Conservation (phyloP, 2,329 filamentous ascomycete species). For the Venturia carpophila region DNA sequence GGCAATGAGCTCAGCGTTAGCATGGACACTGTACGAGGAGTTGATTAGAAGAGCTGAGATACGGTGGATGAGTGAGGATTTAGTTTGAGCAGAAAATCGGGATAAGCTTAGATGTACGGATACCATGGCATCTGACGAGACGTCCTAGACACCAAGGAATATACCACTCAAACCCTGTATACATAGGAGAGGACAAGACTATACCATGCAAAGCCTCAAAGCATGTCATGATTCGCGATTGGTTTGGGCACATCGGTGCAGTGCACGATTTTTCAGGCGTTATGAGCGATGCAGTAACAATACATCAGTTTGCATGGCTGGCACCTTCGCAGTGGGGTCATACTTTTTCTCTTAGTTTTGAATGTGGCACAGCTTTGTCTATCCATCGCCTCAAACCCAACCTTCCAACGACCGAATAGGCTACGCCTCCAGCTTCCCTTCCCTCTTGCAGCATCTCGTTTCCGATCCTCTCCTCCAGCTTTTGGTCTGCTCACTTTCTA, state of each 20-base stretch:
- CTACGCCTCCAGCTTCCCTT: no score
- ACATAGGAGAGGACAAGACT: not conserved
- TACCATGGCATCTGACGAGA: not conserved
- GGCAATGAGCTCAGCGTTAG: slow-evolving; percentile 85
- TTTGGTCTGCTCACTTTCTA: no score
- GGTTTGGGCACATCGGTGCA: not conserved
- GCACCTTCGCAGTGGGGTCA: not conserved
- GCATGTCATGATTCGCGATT: not conserved
- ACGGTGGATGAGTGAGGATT: slow-evolving; percentile 23
- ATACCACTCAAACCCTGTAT: slow-evolving; percentile 8
- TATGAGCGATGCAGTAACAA: not conserved
- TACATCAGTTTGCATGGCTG: not conserved
- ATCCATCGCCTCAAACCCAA: no score
- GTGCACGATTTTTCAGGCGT: not conserved
- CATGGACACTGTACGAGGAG: slow-evolving; percentile 97
- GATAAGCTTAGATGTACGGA: not conserved
- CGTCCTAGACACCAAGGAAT: not conserved
- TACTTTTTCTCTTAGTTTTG: not conserved
- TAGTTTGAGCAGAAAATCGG: not conserved
- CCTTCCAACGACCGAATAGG: no score
- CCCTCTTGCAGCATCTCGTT: no score
- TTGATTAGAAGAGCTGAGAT: slow-evolving; percentile 65
- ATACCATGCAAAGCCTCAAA: not conserved
- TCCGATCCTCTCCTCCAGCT: no score
- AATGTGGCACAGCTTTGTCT: no score